Conservation (phyloP, 129 eudicot genomes). For the carrot (Daucus carota) region DNA sequence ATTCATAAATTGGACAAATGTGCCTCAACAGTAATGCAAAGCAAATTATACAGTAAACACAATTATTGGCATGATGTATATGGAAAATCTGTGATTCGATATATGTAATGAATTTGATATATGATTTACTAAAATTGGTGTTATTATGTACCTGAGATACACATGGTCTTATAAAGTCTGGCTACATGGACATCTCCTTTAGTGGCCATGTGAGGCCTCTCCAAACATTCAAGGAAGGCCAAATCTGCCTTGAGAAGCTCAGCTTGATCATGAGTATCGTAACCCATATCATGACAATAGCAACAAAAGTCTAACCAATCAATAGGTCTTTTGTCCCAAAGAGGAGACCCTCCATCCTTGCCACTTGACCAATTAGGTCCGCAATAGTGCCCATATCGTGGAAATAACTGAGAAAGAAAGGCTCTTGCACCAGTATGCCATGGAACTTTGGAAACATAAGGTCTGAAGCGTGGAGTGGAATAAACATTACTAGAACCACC, state of each 20-base stretch:
- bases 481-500: constrained; percentile 19
- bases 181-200: constrained; percentile 75
- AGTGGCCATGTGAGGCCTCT: constrained; percentile 61
- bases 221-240: constrained; percentile 91
- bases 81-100: neutral
- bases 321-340: constrained; percentile 94
- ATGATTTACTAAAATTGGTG: neutral
- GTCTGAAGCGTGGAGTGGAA: constrained; percentile 61
- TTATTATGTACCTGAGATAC: constrained; percentile 57
- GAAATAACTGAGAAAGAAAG: constrained; percentile 79
- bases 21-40: neutral
- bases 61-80: neutral
- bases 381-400: constrained; percentile 90
- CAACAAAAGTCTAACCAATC: constrained; percentile 97
- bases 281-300: constrained; percentile 96
- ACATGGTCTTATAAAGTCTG: constrained; percentile 69
- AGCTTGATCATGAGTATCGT: constrained; percentile 86
- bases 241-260: constrained; percentile 91
- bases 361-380: constrained; percentile 99
- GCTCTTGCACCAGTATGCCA: constrained; percentile 97
- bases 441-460: constrained; percentile 85
- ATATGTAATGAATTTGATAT: neutral
- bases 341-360: constrained; percentile 71
- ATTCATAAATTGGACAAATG: neutral
- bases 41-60: neutral